phyloP scores from a whole-genome alignment of 2,329 filamentous ascomycete genomes.

The Clarireedia hainanense region DNA sequence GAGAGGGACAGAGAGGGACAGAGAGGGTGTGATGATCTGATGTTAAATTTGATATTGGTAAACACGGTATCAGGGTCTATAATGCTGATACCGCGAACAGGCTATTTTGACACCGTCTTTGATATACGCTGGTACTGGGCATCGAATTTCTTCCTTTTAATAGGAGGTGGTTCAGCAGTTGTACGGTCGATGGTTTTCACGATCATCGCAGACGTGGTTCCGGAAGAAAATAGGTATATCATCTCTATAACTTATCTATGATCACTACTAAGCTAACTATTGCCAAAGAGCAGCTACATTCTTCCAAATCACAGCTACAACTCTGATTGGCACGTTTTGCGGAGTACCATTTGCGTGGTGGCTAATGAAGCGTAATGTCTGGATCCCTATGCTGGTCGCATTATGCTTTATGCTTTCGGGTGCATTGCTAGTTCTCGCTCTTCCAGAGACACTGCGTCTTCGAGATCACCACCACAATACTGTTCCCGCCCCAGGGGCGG shows the following conservation, averaged over 20 bases:
- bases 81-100: background rate
- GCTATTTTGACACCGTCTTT: slow-evolving; percentile 7
- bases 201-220: slow-evolving; percentile 31
- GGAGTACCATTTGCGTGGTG: slow-evolving; percentile 29
- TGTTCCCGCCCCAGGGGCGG: background rate
- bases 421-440: slow-evolving; percentile 9
- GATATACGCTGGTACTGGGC: slow-evolving; percentile 27
- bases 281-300: slow-evolving; percentile 26
- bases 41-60: background rate
- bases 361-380: slow-evolving; percentile 25
- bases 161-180: slow-evolving; percentile 31
- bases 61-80: background rate
- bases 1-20: background rate
- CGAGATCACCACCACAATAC: background rate
- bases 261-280: background rate
- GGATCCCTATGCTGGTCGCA: slow-evolving; percentile 12
- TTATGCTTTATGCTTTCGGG: slow-evolving; percentile 5
- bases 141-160: slow-evolving; percentile 20
- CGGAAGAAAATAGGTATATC: slow-evolving; percentile 25
- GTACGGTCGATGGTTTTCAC: slow-evolving; percentile 25
- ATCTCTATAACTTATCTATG: background rate
- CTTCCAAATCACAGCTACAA: slow-evolving; percentile 21
- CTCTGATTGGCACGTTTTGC: slow-evolving; percentile 28
- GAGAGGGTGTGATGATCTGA: background rate
- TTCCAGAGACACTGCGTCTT: slow-evolving; percentile 19